These are phyloP conservation scores for Berberis vulgaris DNA, from an alignment of 164 flowering plant species.

Conservation along the genomic window DNA sequence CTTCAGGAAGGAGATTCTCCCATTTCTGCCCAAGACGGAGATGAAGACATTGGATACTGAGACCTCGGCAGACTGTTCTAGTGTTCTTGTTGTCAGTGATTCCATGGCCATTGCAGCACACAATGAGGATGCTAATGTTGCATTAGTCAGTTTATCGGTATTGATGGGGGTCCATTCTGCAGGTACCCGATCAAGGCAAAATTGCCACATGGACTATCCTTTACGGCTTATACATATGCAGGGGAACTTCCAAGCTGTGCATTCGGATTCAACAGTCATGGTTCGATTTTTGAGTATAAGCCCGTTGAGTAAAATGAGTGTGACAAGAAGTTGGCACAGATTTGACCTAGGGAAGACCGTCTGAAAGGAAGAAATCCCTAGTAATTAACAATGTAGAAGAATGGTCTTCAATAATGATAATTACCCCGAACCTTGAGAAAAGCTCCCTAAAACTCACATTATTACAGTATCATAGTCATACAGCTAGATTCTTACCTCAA, in stretches of 20 bases:
- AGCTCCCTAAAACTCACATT: too few relatives aligned
- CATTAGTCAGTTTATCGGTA: slow-evolving; percentile 23
- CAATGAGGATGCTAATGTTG: slow-evolving; percentile 78
- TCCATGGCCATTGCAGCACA: slow-evolving; percentile 74
- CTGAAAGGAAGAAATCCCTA: too few relatives aligned
- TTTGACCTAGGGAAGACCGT: too few relatives aligned
- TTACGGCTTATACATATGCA: slow-evolving; percentile 77
- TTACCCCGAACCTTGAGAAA: too few relatives aligned
- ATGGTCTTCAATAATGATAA: too few relatives aligned
- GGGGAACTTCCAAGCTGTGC: slow-evolving; percentile 94
- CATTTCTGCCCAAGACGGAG: slow-evolving; percentile 40
- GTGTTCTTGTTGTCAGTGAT: slow-evolving; percentile 54
- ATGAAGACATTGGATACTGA: slow-evolving; percentile 9
- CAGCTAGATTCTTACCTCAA: too few relatives aligned
- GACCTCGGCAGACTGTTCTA: slow-evolving; percentile 55
- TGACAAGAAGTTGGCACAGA: too few relatives aligned
- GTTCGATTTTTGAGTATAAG: slow-evolving; percentile 33
- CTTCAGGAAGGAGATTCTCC: slow-evolving; percentile 81
- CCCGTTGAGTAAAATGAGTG: too few relatives aligned
- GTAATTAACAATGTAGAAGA: too few relatives aligned
- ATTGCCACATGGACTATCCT: slow-evolving; percentile 41
- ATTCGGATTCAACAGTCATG: slow-evolving; percentile 72
- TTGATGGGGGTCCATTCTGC: slow-evolving; percentile 13
- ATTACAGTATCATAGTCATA: too few relatives aligned
- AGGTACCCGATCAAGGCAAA: slow-evolving; percentile 60